Evolutionary conservation across 2,329 filamentous ascomycete genomes (phyloP).

Genomic region (Colletotrichum navitas): DNA sequence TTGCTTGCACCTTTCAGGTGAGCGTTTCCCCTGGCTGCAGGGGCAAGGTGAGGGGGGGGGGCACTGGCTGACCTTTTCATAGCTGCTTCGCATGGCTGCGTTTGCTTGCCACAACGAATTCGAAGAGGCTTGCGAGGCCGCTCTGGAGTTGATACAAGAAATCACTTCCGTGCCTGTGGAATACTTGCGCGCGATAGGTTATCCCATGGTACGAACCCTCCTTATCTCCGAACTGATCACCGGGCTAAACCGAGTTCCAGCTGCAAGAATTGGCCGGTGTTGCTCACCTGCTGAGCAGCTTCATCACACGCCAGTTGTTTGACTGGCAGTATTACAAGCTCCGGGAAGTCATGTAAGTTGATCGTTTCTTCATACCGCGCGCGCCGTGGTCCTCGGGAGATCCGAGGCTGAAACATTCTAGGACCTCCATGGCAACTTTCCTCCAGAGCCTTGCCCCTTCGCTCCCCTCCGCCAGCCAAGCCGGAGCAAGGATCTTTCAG

Average conservation of each 20-base stretch:
- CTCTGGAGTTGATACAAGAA: slow-evolving; percentile 38
- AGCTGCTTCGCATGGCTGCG: slow-evolving; percentile 41
- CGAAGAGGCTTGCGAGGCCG: slow-evolving; percentile 39
- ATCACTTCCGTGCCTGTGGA: slow-evolving; percentile 39
- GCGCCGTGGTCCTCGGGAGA: too few species aligned
- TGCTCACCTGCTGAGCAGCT: slow-evolving; percentile 41
- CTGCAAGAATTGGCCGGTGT: slow-evolving; percentile 43
- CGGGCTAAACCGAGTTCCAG: slow-evolving; percentile 9
- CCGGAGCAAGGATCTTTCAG: slow-evolving; percentile 32
- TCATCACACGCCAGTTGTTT: slow-evolving; percentile 40
- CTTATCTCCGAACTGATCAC: too few species aligned
- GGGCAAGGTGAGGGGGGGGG: too few species aligned
- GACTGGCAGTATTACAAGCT: slow-evolving; percentile 39
- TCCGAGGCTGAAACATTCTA: not conserved
- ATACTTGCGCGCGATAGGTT: slow-evolving; percentile 41
- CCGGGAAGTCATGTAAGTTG: slow-evolving; percentile 37
- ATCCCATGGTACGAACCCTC: slow-evolving; percentile 37
- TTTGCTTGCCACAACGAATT: slow-evolving; percentile 42
- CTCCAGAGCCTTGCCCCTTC: slow-evolving; percentile 39
- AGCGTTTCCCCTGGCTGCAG: not conserved
- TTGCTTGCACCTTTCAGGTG: slow-evolving; percentile 51
- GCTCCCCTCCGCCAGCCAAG: slow-evolving; percentile 38
- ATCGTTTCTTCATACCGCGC: not conserved
- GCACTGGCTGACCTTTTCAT: not conserved
- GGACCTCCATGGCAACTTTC: slow-evolving; percentile 39